These are phyloP conservation scores for Chamaenerion angustifolium DNA, from an alignment of 345 rosid genomes.

Conservation along the genomic window DNA sequence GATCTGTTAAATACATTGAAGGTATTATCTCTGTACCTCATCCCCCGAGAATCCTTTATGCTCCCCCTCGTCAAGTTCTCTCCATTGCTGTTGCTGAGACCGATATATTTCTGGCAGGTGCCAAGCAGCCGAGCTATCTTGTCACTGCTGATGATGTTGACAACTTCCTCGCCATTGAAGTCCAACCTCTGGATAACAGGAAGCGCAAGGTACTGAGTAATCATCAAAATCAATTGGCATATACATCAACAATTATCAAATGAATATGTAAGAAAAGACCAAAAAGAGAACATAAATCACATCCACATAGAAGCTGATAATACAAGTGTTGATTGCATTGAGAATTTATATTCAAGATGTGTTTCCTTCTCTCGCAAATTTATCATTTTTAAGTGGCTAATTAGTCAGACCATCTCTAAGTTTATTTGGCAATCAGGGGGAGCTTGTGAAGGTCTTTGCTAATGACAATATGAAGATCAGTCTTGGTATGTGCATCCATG, in stretches of 20 bases:
- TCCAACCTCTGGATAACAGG: constrained; percentile 90
- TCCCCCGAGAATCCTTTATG: too few species aligned
- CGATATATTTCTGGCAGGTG: constrained; percentile 48
- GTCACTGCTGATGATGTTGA: constrained; percentile 95
- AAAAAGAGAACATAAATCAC: too few species aligned
- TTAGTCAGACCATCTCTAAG: too few species aligned
- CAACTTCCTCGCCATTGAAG: constrained; percentile 90
- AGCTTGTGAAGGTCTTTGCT: constrained; percentile 89
- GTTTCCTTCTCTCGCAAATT: too few species aligned
- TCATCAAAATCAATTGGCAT: too few species aligned
- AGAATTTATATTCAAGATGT: too few species aligned
- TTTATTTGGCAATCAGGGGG: constrained; percentile 50
- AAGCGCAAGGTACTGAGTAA: constrained; percentile 66
- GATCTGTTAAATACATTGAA: constrained; percentile 84
- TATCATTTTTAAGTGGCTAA: too few species aligned
- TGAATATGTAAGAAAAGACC: too few species aligned
- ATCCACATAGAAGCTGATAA: too few species aligned
- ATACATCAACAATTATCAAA: too few species aligned
- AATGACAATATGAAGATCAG: constrained; percentile 74
- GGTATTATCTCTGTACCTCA: constrained; percentile 30
- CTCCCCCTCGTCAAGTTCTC: too few species aligned
- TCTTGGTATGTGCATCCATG: constrained; percentile 42
- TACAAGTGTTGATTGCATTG: too few species aligned
- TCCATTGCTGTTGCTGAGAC: constrained; percentile 7
- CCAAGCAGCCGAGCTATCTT: constrained; percentile 93